Conservation (phyloP, 2,329 filamentous ascomycete species). For the Clonostachys chloroleuca region DNA sequence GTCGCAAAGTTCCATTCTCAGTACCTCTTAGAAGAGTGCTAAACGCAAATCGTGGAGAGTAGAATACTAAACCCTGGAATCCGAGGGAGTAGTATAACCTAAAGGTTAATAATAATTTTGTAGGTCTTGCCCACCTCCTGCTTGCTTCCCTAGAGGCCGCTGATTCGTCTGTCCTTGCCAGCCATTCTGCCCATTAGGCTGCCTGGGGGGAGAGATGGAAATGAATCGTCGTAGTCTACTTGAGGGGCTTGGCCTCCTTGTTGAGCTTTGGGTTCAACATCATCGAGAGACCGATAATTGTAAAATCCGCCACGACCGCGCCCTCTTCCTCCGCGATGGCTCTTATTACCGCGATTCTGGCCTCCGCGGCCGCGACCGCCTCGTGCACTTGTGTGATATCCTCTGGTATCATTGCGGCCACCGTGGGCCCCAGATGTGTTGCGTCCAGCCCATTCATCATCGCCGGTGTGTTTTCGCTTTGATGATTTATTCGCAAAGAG, state of each 20-base stretch:
- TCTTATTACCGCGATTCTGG: constrained; percentile 25
- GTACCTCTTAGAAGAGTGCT: too few relatives aligned
- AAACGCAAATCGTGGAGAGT: too few relatives aligned
- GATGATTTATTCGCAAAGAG: constrained; percentile 54
- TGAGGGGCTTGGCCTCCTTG: constrained; percentile 33
- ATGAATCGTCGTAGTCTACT: constrained; percentile 43
- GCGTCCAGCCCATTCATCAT: constrained; percentile 31
- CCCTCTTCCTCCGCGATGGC: constrained; percentile 31
- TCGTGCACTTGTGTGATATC: constrained; percentile 32
- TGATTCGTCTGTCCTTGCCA: constrained; percentile 6
- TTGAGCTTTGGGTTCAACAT: constrained; percentile 48
- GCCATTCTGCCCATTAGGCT: background rate
- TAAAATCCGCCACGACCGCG: constrained; percentile 42
- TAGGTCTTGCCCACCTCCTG: constrained; percentile 21
- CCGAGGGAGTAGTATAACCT: too few relatives aligned
- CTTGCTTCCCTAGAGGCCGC: constrained; percentile 13
- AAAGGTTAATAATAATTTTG: constrained; percentile 31
- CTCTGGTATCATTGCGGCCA: constrained; percentile 33
- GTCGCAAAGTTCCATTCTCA: too few relatives aligned
- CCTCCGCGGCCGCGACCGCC: constrained; percentile 31
- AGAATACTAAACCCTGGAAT: too few relatives aligned
- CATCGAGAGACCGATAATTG: constrained; percentile 65
- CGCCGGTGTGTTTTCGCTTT: constrained; percentile 53
- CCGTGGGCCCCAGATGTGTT: constrained; percentile 23
- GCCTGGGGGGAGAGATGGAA: constrained; percentile 11